Base-by-base conservation (phyloP, 129 eudicot species). In the Ambrosia trifida region DNA sequence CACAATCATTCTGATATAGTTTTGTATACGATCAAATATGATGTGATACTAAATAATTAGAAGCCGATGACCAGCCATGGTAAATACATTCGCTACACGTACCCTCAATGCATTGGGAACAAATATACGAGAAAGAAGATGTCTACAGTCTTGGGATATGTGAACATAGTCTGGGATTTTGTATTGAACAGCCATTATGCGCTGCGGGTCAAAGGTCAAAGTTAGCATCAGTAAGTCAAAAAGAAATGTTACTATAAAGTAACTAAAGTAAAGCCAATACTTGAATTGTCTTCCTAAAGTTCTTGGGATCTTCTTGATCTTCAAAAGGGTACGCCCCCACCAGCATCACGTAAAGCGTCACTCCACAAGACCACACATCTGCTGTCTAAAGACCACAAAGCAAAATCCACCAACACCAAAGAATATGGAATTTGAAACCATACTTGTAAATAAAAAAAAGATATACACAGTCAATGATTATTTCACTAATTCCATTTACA, bases 361-460 rank as follows among this genome's bases (percentile, higher is more conserved):
- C 98, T 62, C 98, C 98, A 81, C 98, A 92, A 12, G 98, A 92
- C 98, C 98, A 92, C 36, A 92, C 98, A 78, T 92, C 98, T 8
- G 98, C 98, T 35, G 83, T 70, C 98, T 92, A 78, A 28, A 67
- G 4, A 53, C 17, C 40, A 77, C 14, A 59, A 51, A 76, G 9
- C 50, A 71, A 65, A 76, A 60, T 40, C 41, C 36, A 45, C 57
- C 47, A 73, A 19, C 40, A 57, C 66, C 64, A 16, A 44, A 44
- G 57, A 30, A 53, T 40, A 68, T 61, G 19, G 35, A 54, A 61
- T 47, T 58, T 61, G 46, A 61, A 68, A 35, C 40, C 46, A 31
- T 69, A 76, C 68, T 68, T 69, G 33, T 28, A 67, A 57, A 4
- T 68, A 28, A 13, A 50, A 46, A 20, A 32, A 16, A 56, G 1